Evolutionary conservation across 2,329 filamentous ascomycete genomes (phyloP).

Genomic region (Basipetospora chlamydospora): DNA sequence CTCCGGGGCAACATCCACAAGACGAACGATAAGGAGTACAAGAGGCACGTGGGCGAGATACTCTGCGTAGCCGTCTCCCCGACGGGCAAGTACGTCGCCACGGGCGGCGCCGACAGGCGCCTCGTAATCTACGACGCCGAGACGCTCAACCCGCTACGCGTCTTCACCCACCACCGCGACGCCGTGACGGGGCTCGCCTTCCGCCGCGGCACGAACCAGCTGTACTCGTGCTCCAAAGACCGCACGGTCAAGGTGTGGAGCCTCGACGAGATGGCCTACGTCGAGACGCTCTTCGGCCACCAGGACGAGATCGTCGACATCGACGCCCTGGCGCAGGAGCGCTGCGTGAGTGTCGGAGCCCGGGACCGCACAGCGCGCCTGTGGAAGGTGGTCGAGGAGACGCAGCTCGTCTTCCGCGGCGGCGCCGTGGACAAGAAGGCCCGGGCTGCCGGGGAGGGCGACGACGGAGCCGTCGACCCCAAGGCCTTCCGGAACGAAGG

Average conservation of each 20-base stretch:
- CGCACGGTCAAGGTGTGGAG: slow-evolving; percentile 94
- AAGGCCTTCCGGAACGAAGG: slow-evolving; percentile 55
- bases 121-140: slow-evolving; percentile 80
- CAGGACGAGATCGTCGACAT: slow-evolving; percentile 82
- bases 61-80: slow-evolving; percentile 74
- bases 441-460: slow-evolving; percentile 17
- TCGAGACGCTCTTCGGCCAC: slow-evolving; percentile 92
- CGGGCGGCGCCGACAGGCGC: slow-evolving; percentile 71
- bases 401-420: slow-evolving; percentile 86
- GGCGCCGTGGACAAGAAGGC: slow-evolving; percentile 48
- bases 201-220: slow-evolving; percentile 72
- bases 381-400: slow-evolving; percentile 95
- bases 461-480: too few species aligned
- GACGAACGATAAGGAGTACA: slow-evolving; percentile 47
- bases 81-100: slow-evolving; percentile 82
- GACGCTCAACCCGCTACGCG: slow-evolving; percentile 61
- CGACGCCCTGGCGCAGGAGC: slow-evolving; percentile 68
- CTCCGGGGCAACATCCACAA: slow-evolving; percentile 47
- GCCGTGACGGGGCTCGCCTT: slow-evolving; percentile 76
- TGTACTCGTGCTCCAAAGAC: slow-evolving; percentile 84
- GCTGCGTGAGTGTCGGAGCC: slow-evolving; percentile 80
- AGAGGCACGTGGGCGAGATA: slow-evolving; percentile 69
- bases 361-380: slow-evolving; percentile 81
- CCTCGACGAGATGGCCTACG: slow-evolving; percentile 78
- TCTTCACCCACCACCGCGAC: slow-evolving; percentile 86